Percentiles rank a stretch among this genome's conserved stretches.
Conservation (phyloP, 495 filamentous ascomycete genomes). For the Aspergillus nanangensis region DNA sequence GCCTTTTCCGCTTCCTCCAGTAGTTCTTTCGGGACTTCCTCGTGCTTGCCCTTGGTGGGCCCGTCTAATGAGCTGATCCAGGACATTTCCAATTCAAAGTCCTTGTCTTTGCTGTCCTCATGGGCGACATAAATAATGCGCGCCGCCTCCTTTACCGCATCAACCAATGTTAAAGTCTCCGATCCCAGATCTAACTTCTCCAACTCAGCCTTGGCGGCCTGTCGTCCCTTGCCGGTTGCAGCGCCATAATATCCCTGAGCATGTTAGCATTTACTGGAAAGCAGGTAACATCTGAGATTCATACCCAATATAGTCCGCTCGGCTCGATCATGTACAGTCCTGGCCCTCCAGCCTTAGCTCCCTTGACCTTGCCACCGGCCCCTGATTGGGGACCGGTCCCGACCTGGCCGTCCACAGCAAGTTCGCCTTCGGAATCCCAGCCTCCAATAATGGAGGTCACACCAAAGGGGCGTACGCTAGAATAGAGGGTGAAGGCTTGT, state of each 20-base stretch:
- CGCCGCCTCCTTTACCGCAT: conserved; percentile 94
- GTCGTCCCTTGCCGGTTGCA: conserved; percentile 91
- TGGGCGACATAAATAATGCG: conserved; percentile 95
- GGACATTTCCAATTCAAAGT: conserved; percentile 98
- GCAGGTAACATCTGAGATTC: conserved; percentile 7
- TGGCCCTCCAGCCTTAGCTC: conserved; percentile 77
- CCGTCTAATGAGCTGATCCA: conserved; percentile 83
- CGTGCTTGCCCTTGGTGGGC: conserved; percentile 85
- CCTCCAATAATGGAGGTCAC: conserved; percentile 92
- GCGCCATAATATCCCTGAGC: conserved; percentile 89
- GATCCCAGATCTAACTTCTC: conserved; percentile 92
- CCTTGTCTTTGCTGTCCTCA: conserved; percentile 97
- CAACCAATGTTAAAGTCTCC: conserved; percentile 67
- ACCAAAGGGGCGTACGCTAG: conserved; percentile 91
- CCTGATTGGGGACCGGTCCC: conserved; percentile 72
- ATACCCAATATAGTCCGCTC: conserved; percentile 89
- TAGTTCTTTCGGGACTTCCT: conserved; percentile 85
- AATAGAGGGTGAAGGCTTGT: conserved; percentile 96
- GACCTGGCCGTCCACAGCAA: conserved; percentile 81
- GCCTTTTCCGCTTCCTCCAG: conserved; percentile 85
- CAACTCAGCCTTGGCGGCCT: conserved; percentile 93
- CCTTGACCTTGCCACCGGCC: conserved; percentile 72
- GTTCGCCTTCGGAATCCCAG: conserved; percentile 79
- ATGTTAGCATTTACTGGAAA: conserved; percentile 12
- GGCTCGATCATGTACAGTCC: conserved; percentile 98